Percentiles rank a stretch among this genome's conserved stretches.
Conservation (phyloP, 2,329 filamentous ascomycete genomes). For the Cordyceps javanica region DNA sequence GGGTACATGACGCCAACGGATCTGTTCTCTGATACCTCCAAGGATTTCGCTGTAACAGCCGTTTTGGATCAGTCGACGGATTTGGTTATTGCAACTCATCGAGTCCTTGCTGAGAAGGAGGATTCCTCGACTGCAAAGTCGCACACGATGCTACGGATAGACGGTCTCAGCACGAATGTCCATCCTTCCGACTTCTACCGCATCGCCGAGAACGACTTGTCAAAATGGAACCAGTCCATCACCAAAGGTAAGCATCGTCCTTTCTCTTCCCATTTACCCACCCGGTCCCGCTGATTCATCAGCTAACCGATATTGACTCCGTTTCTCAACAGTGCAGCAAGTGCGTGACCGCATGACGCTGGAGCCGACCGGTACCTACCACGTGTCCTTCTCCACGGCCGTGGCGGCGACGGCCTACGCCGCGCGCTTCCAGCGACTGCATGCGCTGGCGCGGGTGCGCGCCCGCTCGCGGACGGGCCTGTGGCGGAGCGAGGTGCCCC, state of each 20-base stretch:
- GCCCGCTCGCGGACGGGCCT: constrained; percentile 24
- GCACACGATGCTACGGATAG: constrained; percentile 46
- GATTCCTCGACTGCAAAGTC: neutral
- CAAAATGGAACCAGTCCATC: constrained; percentile 61
- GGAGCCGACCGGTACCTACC: constrained; percentile 59
- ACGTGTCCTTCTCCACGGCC: constrained; percentile 58
- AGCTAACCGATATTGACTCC: neutral
- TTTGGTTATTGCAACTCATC: neutral
- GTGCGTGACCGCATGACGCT: constrained; percentile 58
- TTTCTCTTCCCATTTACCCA: constrained; percentile 6
- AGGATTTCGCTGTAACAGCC: too few species aligned
- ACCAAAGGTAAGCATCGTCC: constrained; percentile 41
- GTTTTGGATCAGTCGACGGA: neutral
- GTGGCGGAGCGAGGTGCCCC: constrained; percentile 25
- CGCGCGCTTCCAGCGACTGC: constrained; percentile 28
- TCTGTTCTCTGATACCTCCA: neutral
- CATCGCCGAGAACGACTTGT: constrained; percentile 57
- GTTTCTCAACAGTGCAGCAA: constrained; percentile 47
- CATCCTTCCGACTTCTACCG: constrained; percentile 65
- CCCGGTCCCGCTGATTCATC: neutral
- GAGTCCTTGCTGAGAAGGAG: neutral
- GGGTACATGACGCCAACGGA: neutral
- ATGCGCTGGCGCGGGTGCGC: constrained; percentile 25
- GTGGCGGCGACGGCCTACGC: constrained; percentile 58
- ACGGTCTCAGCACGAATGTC: constrained; percentile 52